Evolutionary conservation across 345 rosid species (phyloP).

Genomic region (Syzygium aqueum): DNA sequence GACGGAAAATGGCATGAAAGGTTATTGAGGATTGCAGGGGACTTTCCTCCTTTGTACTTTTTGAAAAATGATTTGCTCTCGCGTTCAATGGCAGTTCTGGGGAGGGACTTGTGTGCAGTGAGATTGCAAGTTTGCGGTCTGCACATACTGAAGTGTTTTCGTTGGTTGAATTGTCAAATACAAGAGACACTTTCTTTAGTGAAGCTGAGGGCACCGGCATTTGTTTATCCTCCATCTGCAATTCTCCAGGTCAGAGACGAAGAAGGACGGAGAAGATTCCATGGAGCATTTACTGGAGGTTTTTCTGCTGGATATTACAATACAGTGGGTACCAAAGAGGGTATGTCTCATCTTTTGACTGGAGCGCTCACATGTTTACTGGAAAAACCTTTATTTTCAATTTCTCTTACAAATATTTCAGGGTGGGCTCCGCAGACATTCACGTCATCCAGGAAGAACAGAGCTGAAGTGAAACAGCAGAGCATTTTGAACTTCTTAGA

Average conservation of each 20-base stretch:
- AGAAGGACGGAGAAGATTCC: conserved; percentile 95
- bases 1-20: background rate
- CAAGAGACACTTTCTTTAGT: background rate
- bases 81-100: background rate
- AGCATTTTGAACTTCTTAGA: conserved; percentile 75
- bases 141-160: background rate
- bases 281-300: conserved; percentile 98
- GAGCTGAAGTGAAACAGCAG: conserved; percentile 91
- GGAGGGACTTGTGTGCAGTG: background rate
- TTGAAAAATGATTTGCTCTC: background rate
- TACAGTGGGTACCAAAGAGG: conserved; percentile 90
- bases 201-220: background rate
- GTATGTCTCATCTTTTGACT: conserved; percentile 13
- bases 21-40: background rate
- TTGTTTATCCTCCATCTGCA: background rate
- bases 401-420: conserved; percentile 15
- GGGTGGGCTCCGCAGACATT: conserved; percentile 96
- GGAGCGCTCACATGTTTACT: background rate
- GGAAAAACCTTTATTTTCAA: background rate
- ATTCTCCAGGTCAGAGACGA: conserved; percentile 77
- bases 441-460: conserved; percentile 79
- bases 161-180: background rate
- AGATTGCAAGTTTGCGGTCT: background rate
- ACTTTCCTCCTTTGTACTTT: background rate
- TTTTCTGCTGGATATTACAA: conserved; percentile 94